These are phyloP conservation scores for Lonicera japonica DNA, from an alignment of 129 eudicot genomes.

Conservation along the genomic window DNA sequence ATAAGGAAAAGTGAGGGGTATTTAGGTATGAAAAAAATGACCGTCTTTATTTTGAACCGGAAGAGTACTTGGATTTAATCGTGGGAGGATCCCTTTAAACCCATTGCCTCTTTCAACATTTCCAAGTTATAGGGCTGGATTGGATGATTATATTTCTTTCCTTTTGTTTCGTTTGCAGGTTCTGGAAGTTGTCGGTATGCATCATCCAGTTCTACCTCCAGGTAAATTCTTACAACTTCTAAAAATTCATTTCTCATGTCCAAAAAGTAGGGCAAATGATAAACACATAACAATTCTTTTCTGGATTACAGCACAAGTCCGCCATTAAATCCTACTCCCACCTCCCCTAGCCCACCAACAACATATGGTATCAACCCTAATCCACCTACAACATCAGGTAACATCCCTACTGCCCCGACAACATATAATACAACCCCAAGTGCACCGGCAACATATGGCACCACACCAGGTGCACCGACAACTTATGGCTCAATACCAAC, in stretches of 20 bases:
- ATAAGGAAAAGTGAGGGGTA: no score
- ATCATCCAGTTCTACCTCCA: constrained; percentile 39
- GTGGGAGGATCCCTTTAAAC: no score
- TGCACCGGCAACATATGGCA: constrained; percentile 22
- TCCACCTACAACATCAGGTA: constrained; percentile 7
- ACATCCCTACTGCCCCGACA: constrained; percentile 45
- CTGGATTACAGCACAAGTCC: constrained; percentile 50
- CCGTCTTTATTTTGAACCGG: no score
- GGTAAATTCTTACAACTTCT: constrained; percentile 19
- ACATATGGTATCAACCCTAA: constrained; percentile 44
- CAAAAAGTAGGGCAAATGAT: constrained; percentile 2
- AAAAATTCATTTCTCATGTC: background rate
- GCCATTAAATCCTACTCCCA: constrained; percentile 54
- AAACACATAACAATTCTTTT: background rate
- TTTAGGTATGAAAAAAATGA: no score
- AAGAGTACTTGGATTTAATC: no score
- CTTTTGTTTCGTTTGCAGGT: no score
- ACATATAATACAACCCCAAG: constrained; percentile 33
- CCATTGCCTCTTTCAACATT: no score
- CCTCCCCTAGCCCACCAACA: constrained; percentile 48
- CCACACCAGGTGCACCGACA: background rate
- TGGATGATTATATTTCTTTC: no score
- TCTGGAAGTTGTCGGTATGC: constrained; percentile 63
- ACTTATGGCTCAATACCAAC: constrained; percentile 33
- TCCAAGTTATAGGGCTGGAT: no score